Evolutionary conservation across 805 yeast genomes (phyloP), one percentile per base, ranked within the genome.

Genomic region (Kazachstania africana): DNA sequence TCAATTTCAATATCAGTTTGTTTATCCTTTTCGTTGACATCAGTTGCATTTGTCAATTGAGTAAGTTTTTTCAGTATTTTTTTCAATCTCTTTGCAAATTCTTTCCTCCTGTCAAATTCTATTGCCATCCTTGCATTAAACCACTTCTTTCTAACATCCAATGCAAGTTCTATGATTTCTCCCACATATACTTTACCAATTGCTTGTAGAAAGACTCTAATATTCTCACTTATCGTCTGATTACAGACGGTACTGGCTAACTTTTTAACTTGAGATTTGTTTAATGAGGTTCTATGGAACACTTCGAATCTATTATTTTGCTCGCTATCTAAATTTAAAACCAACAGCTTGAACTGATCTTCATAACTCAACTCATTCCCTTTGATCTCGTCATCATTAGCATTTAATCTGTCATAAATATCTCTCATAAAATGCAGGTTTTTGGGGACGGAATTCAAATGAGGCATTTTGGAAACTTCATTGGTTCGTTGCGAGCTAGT

Each of bases 261-360:
- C 50, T 80, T 81, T 53, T 79, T 81, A 8, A 88, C 79, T 3
- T 87, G 81, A 3, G 75, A 69, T 38, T 78, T 75, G 43, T 74
- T 76, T 34, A 79, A 53, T 26, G 78, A 73, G 25, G 94, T 77
- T 43, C 97, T 65, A 41, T 95, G 68, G 55, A 75, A 85, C 15
- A 79, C 80, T 51, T 85, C 95, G 54, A 84, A 88, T 31, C 95
- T 59, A 35, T 77, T 75, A 75, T 81, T 76, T 50, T 88, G 96
- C 18, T 75, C 81, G n/a, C 70, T 71, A 40, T 79, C 78, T 51
- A 88, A 71, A 40, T 75, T 72, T 14, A 82, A 72, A 36, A 85
- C 68, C 39, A 87, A 61, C 17, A 84, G 47, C 33, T 75, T 63
- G 34, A 72, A 66, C 35, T 68, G 63, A 26, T 78, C 82, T 38